Percentiles rank a stretch among this genome's conserved stretches.
phyloP scores from a whole-genome alignment of 805 yeast species.

The Wickerhamiella azymoides region DNA sequence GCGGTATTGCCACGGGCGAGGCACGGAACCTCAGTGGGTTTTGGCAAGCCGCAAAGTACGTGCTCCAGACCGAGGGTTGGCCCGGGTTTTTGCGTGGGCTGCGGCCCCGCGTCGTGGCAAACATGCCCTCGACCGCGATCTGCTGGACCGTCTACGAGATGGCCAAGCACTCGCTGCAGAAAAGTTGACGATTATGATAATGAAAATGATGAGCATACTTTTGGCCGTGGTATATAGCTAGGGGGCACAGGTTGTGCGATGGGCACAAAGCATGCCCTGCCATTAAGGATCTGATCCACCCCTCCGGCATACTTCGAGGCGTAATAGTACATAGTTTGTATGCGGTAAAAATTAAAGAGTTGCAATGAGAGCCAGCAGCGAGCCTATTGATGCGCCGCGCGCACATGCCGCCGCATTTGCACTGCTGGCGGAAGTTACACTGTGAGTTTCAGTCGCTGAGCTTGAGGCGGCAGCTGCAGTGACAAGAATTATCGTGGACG shows the following conservation, averaged over 20 bases:
- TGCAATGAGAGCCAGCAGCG: background rate
- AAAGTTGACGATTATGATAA: background rate
- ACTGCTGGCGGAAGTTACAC: background rate
- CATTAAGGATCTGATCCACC: no score
- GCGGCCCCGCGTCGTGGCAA: conserved; percentile 80
- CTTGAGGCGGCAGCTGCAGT: background rate
- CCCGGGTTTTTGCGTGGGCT: conserved; percentile 70
- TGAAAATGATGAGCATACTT: background rate
- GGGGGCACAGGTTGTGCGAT: no score
- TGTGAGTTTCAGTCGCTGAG: background rate
- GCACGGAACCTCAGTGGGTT: conserved; percentile 53
- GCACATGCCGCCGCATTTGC: background rate
- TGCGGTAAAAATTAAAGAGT: background rate
- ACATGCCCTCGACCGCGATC: conserved; percentile 92
- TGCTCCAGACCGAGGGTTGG: conserved; percentile 34
- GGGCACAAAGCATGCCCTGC: no score
- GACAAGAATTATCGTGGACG: background rate
- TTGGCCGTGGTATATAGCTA: background rate
- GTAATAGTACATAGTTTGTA: background rate
- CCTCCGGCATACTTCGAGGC: no score
- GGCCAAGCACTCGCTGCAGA: conserved; percentile 43
- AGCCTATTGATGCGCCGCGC: background rate
- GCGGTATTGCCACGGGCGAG: conserved; percentile 28
- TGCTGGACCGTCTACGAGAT: conserved; percentile 97
- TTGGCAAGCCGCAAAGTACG: conserved; percentile 51